Base-by-base conservation (phyloP, 805 yeast genomes). In the Dipodascus albidus region DNA sequence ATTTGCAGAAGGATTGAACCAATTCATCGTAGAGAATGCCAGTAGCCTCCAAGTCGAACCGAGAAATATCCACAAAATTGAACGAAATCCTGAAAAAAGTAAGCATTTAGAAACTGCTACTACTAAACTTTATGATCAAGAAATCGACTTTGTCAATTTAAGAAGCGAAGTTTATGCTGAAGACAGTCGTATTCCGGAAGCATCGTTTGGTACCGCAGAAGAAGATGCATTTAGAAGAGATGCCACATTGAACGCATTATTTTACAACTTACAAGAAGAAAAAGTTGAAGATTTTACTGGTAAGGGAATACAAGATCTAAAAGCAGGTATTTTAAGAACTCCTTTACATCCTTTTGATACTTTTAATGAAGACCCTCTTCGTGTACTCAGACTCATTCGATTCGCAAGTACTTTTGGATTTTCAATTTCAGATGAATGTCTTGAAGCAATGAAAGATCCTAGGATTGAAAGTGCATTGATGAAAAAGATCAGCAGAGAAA, bases 81-180 rank as follows among this genome's bases (percentile, higher is more conserved):
- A 86, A 56, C 82, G 83, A 65, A 93, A 95, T 67, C 99, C 99
- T 0, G 97, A 87, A 58, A 91, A 90, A 67, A 85, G 96, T 1
- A 95, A 93, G 70, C 99, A 93, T 71, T 71, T 93, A 60, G 99
- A 93, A 62, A 95, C 99, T 1, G 95, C 97, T 47, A 93, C 97
- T 2, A 89, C 96, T 1, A 85, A 82, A 62, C 68, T 93, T 9
- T 87, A 77, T 62, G 95, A 83, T 0, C 66, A 84, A n/a, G 96
- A 88, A 62, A 79, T 93, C 52, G 99, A 93, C 70, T 88, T 93
- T 65, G 99, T 95, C 51, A 91, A 91, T 67, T 73, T 93, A 58
- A 73, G 99, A 58, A 82, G 83, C 41, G 99, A 93, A 64, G 85
- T 80, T 61, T 93, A 93, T 64, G 81, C 95, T 0, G 80, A 77